A percentile compares a stretch with the other conserved stretches of the same genome.
Evolutionary conservation across 345 rosid species (phyloP).

Genomic region (Salix udensis): DNA sequence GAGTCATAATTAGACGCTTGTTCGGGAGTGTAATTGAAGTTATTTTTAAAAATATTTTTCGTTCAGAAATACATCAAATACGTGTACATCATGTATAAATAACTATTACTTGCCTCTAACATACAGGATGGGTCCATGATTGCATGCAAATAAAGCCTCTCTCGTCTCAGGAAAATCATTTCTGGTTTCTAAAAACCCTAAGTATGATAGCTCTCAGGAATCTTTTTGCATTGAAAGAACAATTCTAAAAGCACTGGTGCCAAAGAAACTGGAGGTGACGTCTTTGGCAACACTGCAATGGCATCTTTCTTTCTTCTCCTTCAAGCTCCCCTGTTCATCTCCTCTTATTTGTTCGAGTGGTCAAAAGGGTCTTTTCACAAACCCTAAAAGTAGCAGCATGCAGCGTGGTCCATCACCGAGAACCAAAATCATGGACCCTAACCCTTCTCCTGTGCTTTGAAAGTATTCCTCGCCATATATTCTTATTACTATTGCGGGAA

Average conservation of each 20-base stretch:
- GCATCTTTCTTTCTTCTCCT: not conserved
- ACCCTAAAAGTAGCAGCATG: not conserved
- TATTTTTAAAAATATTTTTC: no score
- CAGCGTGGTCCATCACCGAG: not conserved
- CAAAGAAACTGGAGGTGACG: constrained; percentile 14
- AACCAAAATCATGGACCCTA: constrained; percentile 12
- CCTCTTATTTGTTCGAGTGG: constrained; percentile 2
- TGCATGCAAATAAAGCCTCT: not conserved
- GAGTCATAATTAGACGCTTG: no score
- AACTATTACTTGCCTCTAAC: not conserved
- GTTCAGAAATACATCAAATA: no score
- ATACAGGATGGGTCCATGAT: not conserved
- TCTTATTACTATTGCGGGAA: not conserved
- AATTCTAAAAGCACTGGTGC: constrained; percentile 20
- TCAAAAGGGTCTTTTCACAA: not conserved
- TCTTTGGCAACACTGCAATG: not conserved
- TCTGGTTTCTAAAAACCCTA: not conserved
- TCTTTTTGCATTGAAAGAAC: not conserved
- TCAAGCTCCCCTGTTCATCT: not conserved
- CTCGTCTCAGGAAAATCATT: not conserved
- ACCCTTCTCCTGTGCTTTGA: not conserved
- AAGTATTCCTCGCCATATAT: not conserved
- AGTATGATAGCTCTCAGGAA: not conserved
- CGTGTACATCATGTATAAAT: no score
- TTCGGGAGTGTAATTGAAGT: no score